These are phyloP conservation scores for Miscanthus lutarioriparius DNA, from an alignment of 176 grass and related monocot species.

Conservation along the genomic window DNA sequence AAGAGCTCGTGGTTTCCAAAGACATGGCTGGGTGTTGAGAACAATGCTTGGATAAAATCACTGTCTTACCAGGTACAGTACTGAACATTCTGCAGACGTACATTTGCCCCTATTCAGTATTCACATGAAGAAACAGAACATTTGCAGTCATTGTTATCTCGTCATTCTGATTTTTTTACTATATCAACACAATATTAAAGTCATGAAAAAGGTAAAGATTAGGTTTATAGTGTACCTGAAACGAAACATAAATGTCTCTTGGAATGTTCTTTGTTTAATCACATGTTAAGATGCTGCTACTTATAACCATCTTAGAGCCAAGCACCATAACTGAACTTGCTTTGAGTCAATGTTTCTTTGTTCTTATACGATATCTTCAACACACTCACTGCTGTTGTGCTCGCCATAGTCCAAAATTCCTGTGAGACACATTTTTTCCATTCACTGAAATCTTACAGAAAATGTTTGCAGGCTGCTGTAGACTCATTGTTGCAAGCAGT, in stretches of 20 bases:
- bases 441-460: constrained; percentile 36
- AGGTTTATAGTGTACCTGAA: neutral
- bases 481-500: constrained; percentile 83
- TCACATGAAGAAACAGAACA: neutral
- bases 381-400: constrained; percentile 4
- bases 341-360: constrained; percentile 24
- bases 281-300: constrained; percentile 22
- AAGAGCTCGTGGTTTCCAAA: constrained; percentile 74
- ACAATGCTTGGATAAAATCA: constrained; percentile 87
- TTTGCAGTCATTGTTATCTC: neutral
- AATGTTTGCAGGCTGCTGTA: constrained; percentile 78
- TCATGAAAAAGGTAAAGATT: neutral
- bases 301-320: constrained; percentile 9
- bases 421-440: constrained; percentile 18
- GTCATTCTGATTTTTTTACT: neutral
- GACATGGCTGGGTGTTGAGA: constrained; percentile 84
- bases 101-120: neutral
- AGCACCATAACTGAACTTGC: constrained; percentile 19
- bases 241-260: neutral
- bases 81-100: constrained; percentile 19
- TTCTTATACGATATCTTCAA: constrained; percentile 24
- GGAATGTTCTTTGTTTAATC: neutral
- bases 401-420: neutral
- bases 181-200: neutral
- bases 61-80: constrained; percentile 78